Conservation (phyloP, 441 rosid genomes). For the Euphorbia celastroides region DNA sequence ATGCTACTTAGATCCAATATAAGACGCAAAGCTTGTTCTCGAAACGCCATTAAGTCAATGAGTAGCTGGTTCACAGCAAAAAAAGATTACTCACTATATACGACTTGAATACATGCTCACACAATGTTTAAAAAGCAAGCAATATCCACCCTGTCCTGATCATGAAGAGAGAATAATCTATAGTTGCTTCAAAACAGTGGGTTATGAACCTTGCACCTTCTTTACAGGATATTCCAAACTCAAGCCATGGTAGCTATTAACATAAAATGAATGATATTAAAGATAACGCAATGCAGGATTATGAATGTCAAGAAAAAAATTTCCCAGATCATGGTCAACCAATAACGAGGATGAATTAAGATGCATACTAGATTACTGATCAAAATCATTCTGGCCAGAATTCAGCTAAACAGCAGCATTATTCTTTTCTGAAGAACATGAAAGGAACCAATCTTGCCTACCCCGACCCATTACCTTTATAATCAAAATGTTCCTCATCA, state of each 20-base stretch:
- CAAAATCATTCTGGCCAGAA: background rate
- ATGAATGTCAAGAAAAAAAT: background rate
- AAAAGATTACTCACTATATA: constrained; percentile 22
- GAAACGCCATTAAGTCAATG: constrained; percentile 93
- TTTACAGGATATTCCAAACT: background rate
- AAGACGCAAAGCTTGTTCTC: constrained; percentile 96
- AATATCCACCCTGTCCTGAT: background rate
- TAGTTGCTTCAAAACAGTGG: background rate
- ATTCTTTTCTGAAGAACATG: background rate
- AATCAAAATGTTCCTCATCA: constrained; percentile 5
- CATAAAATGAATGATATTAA: background rate
- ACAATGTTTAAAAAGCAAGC: background rate
- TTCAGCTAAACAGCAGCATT: constrained; percentile 3
- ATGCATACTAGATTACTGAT: background rate
- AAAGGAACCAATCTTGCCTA: background rate
- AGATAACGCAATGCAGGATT: background rate
- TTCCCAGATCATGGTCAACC: background rate
- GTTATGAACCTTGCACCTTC: constrained; percentile 2
- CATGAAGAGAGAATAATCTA: background rate
- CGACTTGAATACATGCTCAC: background rate
- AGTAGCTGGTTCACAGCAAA: constrained; percentile 70
- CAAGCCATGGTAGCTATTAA: background rate
- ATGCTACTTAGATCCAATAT: constrained; percentile 98
- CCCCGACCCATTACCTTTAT: background rate
- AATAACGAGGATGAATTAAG: background rate